Percentiles rank a stretch among this genome's conserved stretches.
These are phyloP conservation scores for Populus euphratica DNA, from an alignment of 345 rosid species.

Conservation along the genomic window DNA sequence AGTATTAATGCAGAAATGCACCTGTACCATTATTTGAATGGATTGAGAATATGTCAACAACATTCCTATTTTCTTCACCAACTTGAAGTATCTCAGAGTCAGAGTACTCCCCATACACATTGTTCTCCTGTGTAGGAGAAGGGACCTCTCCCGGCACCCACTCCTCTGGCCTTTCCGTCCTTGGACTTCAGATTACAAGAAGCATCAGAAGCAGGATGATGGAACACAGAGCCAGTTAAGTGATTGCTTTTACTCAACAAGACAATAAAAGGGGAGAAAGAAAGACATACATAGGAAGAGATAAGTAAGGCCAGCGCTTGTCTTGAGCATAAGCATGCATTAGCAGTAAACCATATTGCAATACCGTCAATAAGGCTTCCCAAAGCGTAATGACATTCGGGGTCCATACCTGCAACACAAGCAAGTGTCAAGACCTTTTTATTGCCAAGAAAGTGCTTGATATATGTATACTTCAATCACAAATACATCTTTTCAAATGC, in stretches of 20 bases:
- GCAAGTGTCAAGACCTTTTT: neutral
- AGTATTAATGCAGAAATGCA: constrained; percentile 11
- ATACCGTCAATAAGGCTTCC: constrained; percentile 84
- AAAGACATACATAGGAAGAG: constrained; percentile 69
- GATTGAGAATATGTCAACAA: constrained; percentile 82
- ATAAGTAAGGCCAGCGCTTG: constrained; percentile 87
- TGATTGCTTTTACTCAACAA: neutral
- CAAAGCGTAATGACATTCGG: constrained; percentile 74
- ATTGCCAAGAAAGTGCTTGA: constrained; percentile 1
- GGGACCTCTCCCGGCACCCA: constrained; percentile 82
- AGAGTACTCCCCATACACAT: constrained; percentile 37
- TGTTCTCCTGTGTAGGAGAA: constrained; percentile 28
- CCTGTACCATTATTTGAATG: constrained; percentile 55
- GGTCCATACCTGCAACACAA: constrained; percentile 71
- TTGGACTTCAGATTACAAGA: constrained; percentile 38
- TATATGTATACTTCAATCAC: constrained; percentile 8
- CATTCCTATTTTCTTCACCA: constrained; percentile 44
- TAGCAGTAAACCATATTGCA: constrained; percentile 73
- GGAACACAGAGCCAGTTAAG: constrained; percentile 8
- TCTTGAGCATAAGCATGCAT: constrained; percentile 88
- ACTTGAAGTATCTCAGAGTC: constrained; percentile 41
- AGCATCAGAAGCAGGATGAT: constrained; percentile 16
- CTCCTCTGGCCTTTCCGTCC: constrained; percentile 84
- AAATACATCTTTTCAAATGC: neutral
- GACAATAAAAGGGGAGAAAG: constrained; percentile 2